phyloP scores from a whole-genome alignment of 345 rosid genomes.

The Noccaea caerulescens region DNA sequence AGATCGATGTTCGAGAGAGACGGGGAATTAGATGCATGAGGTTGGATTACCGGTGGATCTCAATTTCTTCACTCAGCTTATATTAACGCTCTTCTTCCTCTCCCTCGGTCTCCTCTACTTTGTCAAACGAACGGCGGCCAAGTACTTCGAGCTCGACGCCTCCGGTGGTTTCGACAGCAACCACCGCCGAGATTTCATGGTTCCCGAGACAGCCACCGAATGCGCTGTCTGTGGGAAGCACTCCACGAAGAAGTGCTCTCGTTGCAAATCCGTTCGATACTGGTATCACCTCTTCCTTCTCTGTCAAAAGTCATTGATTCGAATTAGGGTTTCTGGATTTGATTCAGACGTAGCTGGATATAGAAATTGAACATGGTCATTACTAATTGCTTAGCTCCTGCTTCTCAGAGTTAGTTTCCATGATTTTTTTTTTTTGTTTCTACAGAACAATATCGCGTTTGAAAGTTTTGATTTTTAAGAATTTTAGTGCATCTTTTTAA shows the following conservation, averaged over 20 bases:
- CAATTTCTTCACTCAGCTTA: conserved; percentile 68
- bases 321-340: conserved; percentile 13
- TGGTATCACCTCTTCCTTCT: conserved; percentile 47
- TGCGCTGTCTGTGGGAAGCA: conserved; percentile 51
- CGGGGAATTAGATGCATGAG: conserved; percentile 73
- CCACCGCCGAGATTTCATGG: conserved; percentile 36
- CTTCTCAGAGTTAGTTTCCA: not conserved
- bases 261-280: conserved; percentile 69
- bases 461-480: not conserved
- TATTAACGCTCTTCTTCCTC: conserved; percentile 54
- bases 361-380: not conserved
- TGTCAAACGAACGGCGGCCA: conserved; percentile 82
- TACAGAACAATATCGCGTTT: not conserved
- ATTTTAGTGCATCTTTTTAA: too few species aligned
- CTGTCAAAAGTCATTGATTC: too few species aligned
- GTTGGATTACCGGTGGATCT: conserved; percentile 76
- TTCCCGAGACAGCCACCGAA: conserved; percentile 12
- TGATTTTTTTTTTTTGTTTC: not conserved
- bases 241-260: conserved; percentile 54
- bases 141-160: conserved; percentile 90
- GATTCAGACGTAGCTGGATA: conserved; percentile 3
- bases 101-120: conserved; percentile 59
- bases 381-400: not conserved
- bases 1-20: conserved; percentile 33
- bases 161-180: conserved; percentile 55